These are phyloP conservation scores for Phytophthora citricola DNA, from an alignment of 352 stramenopile genomes.

Conservation along the genomic window DNA sequence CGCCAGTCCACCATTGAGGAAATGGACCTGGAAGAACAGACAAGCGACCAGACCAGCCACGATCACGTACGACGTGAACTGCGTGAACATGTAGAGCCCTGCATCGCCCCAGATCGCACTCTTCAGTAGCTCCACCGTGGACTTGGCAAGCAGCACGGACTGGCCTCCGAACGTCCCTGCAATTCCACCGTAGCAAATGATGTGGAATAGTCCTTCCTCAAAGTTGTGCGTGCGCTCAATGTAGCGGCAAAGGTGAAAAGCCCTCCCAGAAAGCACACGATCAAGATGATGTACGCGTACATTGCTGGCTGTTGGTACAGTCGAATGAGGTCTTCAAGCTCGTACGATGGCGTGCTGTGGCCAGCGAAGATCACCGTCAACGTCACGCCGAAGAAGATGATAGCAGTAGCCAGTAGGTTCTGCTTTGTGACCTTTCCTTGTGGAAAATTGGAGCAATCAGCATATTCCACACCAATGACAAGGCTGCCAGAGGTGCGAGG, in stretches of 20 bases:
- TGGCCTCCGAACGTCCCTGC: constrained; percentile 91
- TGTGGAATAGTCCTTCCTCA: constrained; percentile 77
- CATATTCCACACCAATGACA: constrained; percentile 93
- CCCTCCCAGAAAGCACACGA: constrained; percentile 67
- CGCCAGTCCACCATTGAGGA: constrained; percentile 89
- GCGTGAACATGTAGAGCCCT: constrained; percentile 79
- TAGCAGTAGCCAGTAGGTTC: constrained; percentile 83
- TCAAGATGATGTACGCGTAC: constrained; percentile 84
- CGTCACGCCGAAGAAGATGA: constrained; percentile 91
- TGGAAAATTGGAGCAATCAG: constrained; percentile 92
- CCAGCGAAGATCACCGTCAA: constrained; percentile 91
- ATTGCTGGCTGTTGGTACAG: constrained; percentile 85
- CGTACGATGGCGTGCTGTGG: constrained; percentile 87
- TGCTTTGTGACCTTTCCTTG: constrained; percentile 84
- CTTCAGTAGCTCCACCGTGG: constrained; percentile 90
- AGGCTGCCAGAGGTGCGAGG: constrained; percentile 86
- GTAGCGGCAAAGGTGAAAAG: constrained; percentile 72
- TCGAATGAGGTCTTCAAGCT: constrained; percentile 84
- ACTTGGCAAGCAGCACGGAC: constrained; percentile 91
- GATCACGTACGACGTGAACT: constrained; percentile 84
- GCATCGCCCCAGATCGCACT: constrained; percentile 87
- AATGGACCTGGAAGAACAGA: constrained; percentile 85
- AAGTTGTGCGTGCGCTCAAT: constrained; percentile 79
- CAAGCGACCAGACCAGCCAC: constrained; percentile 68
- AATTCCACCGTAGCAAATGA: constrained; percentile 89